A percentile compares a stretch with the other conserved stretches of the same genome.
Evolutionary conservation across 1,284 basidiomycete species (phyloP).

Genomic region (Filobasidium uniguttulatum): DNA sequence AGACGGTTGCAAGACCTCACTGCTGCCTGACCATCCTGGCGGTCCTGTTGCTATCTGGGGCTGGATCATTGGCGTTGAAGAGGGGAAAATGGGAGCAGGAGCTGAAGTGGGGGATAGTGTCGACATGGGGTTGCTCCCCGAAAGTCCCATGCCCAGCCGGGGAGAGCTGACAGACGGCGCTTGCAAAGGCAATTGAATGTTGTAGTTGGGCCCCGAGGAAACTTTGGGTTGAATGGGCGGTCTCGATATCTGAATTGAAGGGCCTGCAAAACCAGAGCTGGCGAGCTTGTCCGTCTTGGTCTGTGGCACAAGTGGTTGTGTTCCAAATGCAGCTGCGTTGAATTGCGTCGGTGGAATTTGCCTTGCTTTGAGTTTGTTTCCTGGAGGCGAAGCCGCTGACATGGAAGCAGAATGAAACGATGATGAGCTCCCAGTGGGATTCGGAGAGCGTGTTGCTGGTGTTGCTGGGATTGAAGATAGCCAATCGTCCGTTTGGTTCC

Average conservation of each 20-base stretch:
- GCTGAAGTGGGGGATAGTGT: slow-evolving; percentile 8
- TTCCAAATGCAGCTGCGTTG: slow-evolving; percentile 24
- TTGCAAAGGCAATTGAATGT: slow-evolving; percentile 26
- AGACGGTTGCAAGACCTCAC: slow-evolving; percentile 26
- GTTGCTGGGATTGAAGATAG: slow-evolving; percentile 17
- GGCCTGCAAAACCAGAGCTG: slow-evolving; percentile 5
- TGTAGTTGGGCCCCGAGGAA: slow-evolving; percentile 30
- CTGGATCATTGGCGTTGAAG: too few species aligned
- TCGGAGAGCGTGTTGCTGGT: background rate
- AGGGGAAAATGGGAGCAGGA: too few species aligned
- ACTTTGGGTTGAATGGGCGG: background rate
- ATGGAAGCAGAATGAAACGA: background rate
- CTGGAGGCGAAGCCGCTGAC: background rate
- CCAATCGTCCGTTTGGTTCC: slow-evolving; percentile 16
- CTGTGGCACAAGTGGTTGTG: background rate
- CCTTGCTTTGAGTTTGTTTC: slow-evolving; percentile 21
- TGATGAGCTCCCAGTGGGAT: background rate
- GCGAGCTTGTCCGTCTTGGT: slow-evolving; percentile 1
- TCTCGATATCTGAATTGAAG: background rate
- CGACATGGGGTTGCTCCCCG: slow-evolving; percentile 3
- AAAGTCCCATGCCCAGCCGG: slow-evolving; percentile 3
- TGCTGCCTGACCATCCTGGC: slow-evolving; percentile 27
- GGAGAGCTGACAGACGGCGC: slow-evolving; percentile 15
- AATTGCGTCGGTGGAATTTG: slow-evolving; percentile 28
- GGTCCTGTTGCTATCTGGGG: background rate